phyloP scores from a whole-genome alignment of 352 stramenopile genomes.

The Phytophthora multivora region DNA sequence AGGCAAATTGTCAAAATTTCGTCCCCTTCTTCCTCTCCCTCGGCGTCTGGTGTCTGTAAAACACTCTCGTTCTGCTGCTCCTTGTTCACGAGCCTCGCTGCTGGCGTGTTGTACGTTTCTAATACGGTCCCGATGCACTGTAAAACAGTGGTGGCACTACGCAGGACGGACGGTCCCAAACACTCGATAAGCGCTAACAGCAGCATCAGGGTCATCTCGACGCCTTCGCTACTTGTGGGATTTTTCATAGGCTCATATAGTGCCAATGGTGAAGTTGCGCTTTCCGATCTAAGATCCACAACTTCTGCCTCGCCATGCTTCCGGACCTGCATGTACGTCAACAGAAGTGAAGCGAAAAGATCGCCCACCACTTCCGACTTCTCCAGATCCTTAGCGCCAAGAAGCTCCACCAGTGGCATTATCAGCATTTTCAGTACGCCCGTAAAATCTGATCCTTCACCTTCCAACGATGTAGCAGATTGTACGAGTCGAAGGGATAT shows the following conservation, averaged over 20 bases:
- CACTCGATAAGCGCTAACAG: conserved; percentile 75
- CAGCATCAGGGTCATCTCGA: conserved; percentile 68
- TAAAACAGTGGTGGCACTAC: conserved; percentile 64
- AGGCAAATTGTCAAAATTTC: conserved; percentile 85
- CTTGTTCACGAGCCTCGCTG: conserved; percentile 37
- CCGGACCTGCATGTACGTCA: conserved; percentile 78
- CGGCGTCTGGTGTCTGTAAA: conserved; percentile 16
- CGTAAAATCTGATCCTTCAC: conserved; percentile 14
- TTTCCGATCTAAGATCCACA: conserved; percentile 2
- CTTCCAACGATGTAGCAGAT: neutral
- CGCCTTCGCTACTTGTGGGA: conserved; percentile 36
- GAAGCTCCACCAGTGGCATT: conserved; percentile 54
- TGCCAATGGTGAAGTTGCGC: conserved; percentile 3
- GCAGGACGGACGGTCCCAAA: conserved; percentile 74
- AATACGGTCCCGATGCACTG: conserved; percentile 77
- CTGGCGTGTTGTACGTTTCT: conserved; percentile 52
- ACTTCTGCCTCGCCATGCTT: conserved; percentile 20
- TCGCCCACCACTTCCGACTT: conserved; percentile 67
- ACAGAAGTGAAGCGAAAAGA: conserved; percentile 75
- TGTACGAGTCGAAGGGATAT: conserved; percentile 47
- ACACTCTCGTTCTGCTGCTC: conserved; percentile 15
- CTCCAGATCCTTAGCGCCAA: conserved; percentile 71
- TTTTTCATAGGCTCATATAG: conserved; percentile 45
- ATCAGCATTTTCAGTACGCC: conserved; percentile 45
- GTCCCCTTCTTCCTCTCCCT: conserved; percentile 56